phyloP scores from a whole-genome alignment of 1,284 basidiomycete genomes.

The Sanghuangporus weigelae region DNA sequence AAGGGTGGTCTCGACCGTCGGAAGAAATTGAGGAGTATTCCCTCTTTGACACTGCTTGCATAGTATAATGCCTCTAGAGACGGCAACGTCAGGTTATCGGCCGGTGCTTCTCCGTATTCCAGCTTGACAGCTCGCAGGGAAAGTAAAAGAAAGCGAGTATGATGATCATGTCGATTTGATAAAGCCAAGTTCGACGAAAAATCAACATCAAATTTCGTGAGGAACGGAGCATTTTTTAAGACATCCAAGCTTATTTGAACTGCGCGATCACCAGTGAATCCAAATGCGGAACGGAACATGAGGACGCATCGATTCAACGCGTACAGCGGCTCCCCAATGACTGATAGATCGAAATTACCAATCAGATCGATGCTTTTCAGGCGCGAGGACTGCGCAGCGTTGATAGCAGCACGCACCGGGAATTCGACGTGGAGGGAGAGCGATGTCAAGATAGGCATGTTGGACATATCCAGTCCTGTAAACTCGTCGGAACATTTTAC shows the following conservation, averaged over 20 bases:
- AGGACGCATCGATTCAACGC: background rate
- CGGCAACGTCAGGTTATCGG: background rate
- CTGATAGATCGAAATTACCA: background rate
- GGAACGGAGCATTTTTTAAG: background rate
- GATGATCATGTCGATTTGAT: background rate
- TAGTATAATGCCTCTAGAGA: background rate
- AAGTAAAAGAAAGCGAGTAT: background rate
- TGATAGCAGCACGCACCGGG: background rate
- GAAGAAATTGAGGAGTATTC: background rate
- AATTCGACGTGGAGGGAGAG: background rate
- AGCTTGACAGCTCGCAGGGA: background rate
- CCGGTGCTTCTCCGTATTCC: background rate
- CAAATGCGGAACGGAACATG: background rate
- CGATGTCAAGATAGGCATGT: background rate
- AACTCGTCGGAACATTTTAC: background rate
- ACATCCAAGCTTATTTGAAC: background rate
- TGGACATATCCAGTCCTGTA: background rate
- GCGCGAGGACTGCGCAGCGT: background rate
- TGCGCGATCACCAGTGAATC: background rate
- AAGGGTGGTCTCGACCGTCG: background rate
- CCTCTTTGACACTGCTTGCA: background rate
- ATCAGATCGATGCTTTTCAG: background rate
- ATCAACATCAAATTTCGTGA: background rate
- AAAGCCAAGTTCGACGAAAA: background rate
- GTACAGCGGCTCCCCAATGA: background rate